Percentiles rank a stretch among this genome's conserved stretches.
Conservation (phyloP, 495 filamentous ascomycete species). For the Penicillium ucsense region DNA sequence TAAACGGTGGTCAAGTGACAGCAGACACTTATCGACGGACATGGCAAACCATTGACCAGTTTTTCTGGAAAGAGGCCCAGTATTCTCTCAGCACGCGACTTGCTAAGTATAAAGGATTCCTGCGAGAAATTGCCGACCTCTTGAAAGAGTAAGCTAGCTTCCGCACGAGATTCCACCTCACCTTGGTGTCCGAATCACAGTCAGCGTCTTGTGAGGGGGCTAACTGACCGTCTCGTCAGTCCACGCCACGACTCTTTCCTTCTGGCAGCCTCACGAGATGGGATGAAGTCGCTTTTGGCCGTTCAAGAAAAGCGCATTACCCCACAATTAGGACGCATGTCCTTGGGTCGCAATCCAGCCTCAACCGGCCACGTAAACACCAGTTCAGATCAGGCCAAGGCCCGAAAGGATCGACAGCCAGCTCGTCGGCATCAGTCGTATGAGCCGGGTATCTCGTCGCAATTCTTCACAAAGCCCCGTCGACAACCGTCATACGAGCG, state of each 20-base stretch:
- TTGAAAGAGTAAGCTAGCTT: slow-evolving; percentile 32
- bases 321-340: slow-evolving; percentile 26
- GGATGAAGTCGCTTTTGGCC: slow-evolving; percentile 25
- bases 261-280: slow-evolving; percentile 24
- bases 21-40: slow-evolving; percentile 34
- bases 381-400: slow-evolving; percentile 20
- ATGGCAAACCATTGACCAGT: slow-evolving; percentile 42
- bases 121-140: slow-evolving; percentile 38
- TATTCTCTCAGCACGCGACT: slow-evolving; percentile 41
- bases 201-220: background rate
- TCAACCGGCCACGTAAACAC: slow-evolving; percentile 16
- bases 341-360: slow-evolving; percentile 15
- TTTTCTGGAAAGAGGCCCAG: slow-evolving; percentile 43
- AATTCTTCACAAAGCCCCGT: slow-evolving; percentile 1
- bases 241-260: slow-evolving; percentile 13
- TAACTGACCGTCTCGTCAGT: background rate
- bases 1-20: slow-evolving; percentile 27
- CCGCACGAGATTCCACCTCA: background rate
- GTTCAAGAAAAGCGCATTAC: slow-evolving; percentile 31
- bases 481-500: slow-evolving; percentile 34
- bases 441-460: slow-evolving; percentile 25
- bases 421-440: slow-evolving; percentile 27
- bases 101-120: slow-evolving; percentile 42
- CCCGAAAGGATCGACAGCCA: slow-evolving; percentile 21
- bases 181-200: too few species aligned